Conservation (phyloP, 2,329 filamentous ascomycete genomes). For the Colletotrichum tropicale region DNA sequence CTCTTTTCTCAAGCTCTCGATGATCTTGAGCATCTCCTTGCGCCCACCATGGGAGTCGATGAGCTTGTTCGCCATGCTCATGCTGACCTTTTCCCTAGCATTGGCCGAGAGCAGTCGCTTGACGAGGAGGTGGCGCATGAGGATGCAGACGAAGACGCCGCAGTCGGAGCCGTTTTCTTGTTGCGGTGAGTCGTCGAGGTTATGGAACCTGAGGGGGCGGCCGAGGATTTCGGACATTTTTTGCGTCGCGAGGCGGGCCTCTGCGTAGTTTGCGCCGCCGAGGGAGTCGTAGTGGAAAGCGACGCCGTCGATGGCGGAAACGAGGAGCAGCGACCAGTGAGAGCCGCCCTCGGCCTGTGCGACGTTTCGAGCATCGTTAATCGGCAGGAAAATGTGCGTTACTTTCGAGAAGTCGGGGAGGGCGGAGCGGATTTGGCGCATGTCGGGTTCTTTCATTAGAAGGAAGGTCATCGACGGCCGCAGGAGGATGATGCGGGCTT, state of each 20-base stretch:
- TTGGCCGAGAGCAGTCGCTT: conserved; percentile 82
- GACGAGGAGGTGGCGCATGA: conserved; percentile 92
- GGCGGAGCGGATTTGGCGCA: conserved; percentile 63
- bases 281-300: conserved; percentile 98
- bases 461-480: conserved; percentile 93
- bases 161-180: conserved; percentile 95
- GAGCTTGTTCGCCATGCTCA: conserved; percentile 87
- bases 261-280: conserved; percentile 73
- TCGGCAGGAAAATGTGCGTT: conserved; percentile 93
- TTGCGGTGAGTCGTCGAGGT: conserved; percentile 84
- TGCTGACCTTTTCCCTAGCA: conserved; percentile 84
- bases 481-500: conserved; percentile 87
- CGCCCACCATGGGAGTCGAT: conserved; percentile 81
- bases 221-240: conserved; percentile 74
- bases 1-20: conserved; percentile 85
- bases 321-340: conserved; percentile 93
- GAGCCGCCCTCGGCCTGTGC: conserved; percentile 84
- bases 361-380: conserved; percentile 86
- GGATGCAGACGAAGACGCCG: conserved; percentile 92
- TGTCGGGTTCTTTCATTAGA: conserved; percentile 75
- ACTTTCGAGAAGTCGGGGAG: conserved; percentile 81
- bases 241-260: conserved; percentile 71
- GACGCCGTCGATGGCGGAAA: conserved; percentile 85
- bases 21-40: conserved; percentile 90
- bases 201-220: conserved; percentile 73